Evolutionary conservation across 2,329 filamentous ascomycete species (phyloP).

Genomic region (Alternaria sp.): DNA sequence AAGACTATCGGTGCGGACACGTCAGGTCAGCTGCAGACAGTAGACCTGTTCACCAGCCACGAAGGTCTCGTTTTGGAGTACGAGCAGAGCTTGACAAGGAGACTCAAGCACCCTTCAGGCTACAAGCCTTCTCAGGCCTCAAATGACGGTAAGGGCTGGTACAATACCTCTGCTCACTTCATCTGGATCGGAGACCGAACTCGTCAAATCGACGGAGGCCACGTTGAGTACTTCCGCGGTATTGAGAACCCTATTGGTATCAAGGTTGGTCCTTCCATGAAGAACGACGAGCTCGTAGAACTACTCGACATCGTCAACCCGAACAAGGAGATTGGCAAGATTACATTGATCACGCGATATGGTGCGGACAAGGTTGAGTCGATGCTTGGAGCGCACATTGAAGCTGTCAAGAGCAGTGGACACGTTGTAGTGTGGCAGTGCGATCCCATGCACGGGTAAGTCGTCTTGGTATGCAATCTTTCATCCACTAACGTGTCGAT

Average conservation of each 20-base stretch:
- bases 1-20: constrained; percentile 89
- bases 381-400: constrained; percentile 84
- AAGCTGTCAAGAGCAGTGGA: constrained; percentile 80
- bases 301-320: constrained; percentile 90
- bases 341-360: constrained; percentile 95
- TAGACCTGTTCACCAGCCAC: constrained; percentile 94
- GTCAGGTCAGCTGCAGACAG: constrained; percentile 82
- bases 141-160: constrained; percentile 69
- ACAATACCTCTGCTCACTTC: constrained; percentile 95
- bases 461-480: neutral
- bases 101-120: constrained; percentile 69
- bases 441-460: constrained; percentile 92
- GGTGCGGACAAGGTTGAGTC: constrained; percentile 77
- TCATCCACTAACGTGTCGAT: constrained; percentile 12
- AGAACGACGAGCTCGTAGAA: constrained; percentile 73
- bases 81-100: constrained; percentile 83
- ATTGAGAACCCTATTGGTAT: constrained; percentile 95
- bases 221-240: constrained; percentile 97
- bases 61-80: constrained; percentile 95
- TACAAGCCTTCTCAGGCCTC: constrained; percentile 39
- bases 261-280: constrained; percentile 91
- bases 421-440: constrained; percentile 92
- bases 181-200: constrained; percentile 98
- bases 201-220: constrained; percentile 87
- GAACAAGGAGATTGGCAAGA: constrained; percentile 80